phyloP scores from a whole-genome alignment of 345 rosid genomes.

The Eucalyptus pauciflora region DNA sequence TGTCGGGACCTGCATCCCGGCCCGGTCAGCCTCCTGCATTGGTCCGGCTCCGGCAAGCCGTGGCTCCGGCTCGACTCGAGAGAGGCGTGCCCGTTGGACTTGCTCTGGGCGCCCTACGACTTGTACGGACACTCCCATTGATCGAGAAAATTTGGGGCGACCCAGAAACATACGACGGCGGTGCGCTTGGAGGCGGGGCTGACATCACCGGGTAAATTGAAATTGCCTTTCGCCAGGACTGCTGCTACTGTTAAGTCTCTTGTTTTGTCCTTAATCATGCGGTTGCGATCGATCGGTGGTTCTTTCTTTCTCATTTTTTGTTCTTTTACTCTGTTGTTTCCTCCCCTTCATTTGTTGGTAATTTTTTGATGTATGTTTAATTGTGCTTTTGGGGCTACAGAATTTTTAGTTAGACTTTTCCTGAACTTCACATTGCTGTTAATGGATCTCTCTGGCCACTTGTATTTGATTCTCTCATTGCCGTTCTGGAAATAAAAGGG shows the following conservation, averaged over 20 bases:
- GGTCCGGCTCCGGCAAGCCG: slow-evolving; percentile 87
- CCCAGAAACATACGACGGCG: background rate
- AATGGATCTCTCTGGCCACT: slow-evolving; percentile 10
- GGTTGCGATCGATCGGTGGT: background rate
- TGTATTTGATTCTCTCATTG: slow-evolving; percentile 19
- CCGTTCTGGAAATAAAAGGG: background rate
- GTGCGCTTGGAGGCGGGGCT: background rate
- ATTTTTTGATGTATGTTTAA: background rate
- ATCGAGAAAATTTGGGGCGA: background rate
- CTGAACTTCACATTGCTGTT: background rate
- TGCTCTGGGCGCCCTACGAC: slow-evolving; percentile 62
- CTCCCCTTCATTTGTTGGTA: background rate
- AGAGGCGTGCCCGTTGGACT: slow-evolving; percentile 56
- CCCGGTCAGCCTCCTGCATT: slow-evolving; percentile 64
- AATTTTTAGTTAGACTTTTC: background rate
- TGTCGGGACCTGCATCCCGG: slow-evolving; percentile 76
- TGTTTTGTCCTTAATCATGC: background rate
- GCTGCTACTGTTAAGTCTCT: background rate
- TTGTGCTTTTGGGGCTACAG: background rate
- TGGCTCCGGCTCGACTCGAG: slow-evolving; percentile 66
- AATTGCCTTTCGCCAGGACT: background rate
- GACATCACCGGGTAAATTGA: background rate
- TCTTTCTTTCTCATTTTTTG: background rate
- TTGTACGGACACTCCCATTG: slow-evolving; percentile 34
- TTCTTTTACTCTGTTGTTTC: background rate